Percentiles rank a stretch among this genome's conserved stretches.
These are phyloP conservation scores for Telfairia occidentalis DNA, from an alignment of 331 rosid genomes.

Conservation along the genomic window DNA sequence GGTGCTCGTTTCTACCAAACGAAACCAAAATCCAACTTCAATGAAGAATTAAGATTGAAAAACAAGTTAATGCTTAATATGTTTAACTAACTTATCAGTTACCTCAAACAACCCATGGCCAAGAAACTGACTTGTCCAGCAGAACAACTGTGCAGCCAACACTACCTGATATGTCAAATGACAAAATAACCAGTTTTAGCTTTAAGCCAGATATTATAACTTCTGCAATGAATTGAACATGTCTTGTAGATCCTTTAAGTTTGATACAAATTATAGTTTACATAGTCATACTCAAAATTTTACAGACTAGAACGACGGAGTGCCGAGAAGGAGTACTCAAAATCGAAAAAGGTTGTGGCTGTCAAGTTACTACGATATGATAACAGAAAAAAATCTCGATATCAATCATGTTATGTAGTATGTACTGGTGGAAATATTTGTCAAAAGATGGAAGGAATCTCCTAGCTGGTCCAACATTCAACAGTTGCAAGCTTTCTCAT, in stretches of 20 bases:
- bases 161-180: slow-evolving; percentile 40
- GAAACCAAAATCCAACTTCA: background rate
- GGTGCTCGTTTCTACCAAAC: slow-evolving; percentile 66
- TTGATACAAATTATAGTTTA: background rate
- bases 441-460: slow-evolving; percentile 5
- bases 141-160: slow-evolving; percentile 52
- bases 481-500: background rate
- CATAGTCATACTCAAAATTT: background rate
- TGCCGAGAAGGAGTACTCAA: background rate
- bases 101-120: slow-evolving; percentile 83
- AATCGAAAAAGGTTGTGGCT: background rate
- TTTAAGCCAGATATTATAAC: background rate
- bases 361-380: background rate
- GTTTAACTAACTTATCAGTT: background rate
- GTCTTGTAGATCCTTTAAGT: background rate
- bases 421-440: background rate
- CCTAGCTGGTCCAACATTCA: background rate
- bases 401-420: background rate
- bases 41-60: background rate
- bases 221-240: background rate
- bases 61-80: background rate
- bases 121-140: slow-evolving; percentile 72
- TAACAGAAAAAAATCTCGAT: background rate
- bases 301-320: background rate
- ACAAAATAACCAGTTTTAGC: background rate